These are phyloP conservation scores for Aureobasidium sp. DNA, from an alignment of 2,329 filamentous ascomycete genomes.

Conservation along the genomic window DNA sequence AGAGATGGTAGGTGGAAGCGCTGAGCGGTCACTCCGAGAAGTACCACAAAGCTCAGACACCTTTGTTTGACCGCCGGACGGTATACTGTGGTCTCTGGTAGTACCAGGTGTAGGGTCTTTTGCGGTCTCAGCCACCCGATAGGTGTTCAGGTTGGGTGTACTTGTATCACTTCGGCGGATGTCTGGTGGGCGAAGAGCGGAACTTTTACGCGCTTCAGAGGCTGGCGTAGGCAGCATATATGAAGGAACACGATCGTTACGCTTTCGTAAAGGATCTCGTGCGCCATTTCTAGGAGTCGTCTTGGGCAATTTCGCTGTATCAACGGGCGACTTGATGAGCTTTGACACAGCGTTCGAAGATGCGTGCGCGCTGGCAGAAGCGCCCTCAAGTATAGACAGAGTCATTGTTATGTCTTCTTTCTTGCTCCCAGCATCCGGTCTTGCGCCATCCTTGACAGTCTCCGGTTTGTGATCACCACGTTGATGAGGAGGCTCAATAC, in stretches of 20 bases:
- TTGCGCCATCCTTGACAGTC: background rate
- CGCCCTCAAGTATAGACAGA: conserved; percentile 23
- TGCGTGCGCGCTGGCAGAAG: background rate
- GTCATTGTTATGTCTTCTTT: conserved; percentile 19
- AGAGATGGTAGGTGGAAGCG: background rate
- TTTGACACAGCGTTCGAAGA: background rate
- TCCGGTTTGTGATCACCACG: background rate
- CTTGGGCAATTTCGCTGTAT: background rate
- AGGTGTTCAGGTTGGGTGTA: background rate
- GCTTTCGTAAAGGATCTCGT: background rate
- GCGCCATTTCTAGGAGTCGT: background rate
- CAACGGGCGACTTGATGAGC: background rate
- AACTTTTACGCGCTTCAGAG: conserved; percentile 4
- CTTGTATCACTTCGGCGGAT: background rate
- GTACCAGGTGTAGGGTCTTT: background rate
- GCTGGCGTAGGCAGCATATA: conserved; percentile 13
- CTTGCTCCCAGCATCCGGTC: background rate
- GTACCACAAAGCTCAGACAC: background rate
- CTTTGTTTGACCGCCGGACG: background rate
- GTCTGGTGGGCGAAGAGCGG: background rate
- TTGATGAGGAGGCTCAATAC: background rate
- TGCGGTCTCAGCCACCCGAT: background rate
- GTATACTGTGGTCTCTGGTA: background rate
- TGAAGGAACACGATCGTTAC: background rate
- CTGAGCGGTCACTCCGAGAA: background rate